A percentile compares a stretch with the other conserved stretches of the same genome.
phyloP scores from a whole-genome alignment of 1,139 yeast species.

The Kodamaea plutei region DNA sequence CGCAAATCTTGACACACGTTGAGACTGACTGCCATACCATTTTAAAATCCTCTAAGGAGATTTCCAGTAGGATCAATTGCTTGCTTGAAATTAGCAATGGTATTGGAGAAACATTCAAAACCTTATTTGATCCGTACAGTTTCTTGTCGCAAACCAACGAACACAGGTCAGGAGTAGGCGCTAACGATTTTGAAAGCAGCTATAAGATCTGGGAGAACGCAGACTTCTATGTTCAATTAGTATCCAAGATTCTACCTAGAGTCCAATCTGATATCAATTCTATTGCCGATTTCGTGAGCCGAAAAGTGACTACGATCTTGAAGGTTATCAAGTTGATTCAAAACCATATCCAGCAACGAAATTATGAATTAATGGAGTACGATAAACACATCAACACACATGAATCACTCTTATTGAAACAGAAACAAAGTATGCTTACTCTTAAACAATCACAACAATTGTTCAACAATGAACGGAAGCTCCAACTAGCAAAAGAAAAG shows the following conservation, averaged over 20 bases:
- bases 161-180: constrained; percentile 2
- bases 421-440: constrained; percentile 20
- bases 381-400: constrained; percentile 27
- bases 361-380: constrained; percentile 31
- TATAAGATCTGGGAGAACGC: constrained; percentile 18
- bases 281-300: constrained; percentile 12
- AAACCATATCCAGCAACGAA: constrained; percentile 25
- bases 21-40: constrained; percentile 19
- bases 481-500: constrained; percentile 22
- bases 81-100: constrained; percentile 16
- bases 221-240: constrained; percentile 14
- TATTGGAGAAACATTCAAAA: constrained; percentile 17
- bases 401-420: constrained; percentile 22
- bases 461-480: constrained; percentile 29
- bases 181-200: constrained; percentile 4
- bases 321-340: constrained; percentile 18
- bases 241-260: constrained; percentile 12
- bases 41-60: constrained; percentile 17
- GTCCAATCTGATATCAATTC: constrained; percentile 16
- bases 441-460: constrained; percentile 28
- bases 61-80: constrained; percentile 11
- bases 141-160: constrained; percentile 6
- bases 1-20: constrained; percentile 16
- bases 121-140: constrained; percentile 27
- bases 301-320: constrained; percentile 19